Conservation (phyloP, 1,284 basidiomycete species). For the Microbotryum saponariae region DNA sequence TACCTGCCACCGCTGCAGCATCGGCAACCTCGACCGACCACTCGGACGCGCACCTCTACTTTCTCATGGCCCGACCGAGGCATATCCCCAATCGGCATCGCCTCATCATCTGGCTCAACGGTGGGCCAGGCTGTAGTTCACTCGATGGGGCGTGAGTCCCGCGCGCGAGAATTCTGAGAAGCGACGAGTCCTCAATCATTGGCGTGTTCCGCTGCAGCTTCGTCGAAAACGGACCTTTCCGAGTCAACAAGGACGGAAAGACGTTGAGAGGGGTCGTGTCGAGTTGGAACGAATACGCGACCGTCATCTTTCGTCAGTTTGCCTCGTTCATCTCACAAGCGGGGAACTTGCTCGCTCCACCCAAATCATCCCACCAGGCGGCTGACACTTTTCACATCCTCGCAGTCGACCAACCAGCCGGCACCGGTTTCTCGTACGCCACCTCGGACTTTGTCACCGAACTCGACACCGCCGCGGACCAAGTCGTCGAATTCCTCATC, state of each 20-base stretch:
- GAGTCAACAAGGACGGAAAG: conserved; percentile 47
- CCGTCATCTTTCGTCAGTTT: conserved; percentile 74
- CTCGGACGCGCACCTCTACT: conserved; percentile 69
- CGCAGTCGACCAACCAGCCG: conserved; percentile 90
- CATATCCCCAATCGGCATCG: conserved; percentile 77
- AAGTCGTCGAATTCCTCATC: conserved; percentile 72
- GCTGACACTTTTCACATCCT: not conserved
- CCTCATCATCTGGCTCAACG: conserved; percentile 31
- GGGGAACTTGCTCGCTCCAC: not conserved
- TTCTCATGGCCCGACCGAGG: conserved; percentile 81
- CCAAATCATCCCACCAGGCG: not conserved
- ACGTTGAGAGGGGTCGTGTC: conserved; percentile 65
- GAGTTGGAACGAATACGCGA: conserved; percentile 97
- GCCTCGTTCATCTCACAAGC: not conserved
- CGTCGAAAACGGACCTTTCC: conserved; percentile 92
- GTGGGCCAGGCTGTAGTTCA: conserved; percentile 84
- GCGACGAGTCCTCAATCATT: no score
- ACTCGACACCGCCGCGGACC: conserved; percentile 62
- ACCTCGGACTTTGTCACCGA: conserved; percentile 79
- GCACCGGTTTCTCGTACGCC: conserved; percentile 86
- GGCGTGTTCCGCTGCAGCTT: conserved; percentile 44
- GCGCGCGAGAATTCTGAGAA: no score
- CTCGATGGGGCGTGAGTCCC: conserved; percentile 67
- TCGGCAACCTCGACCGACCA: conserved; percentile 1
- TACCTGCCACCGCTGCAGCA: conserved; percentile 20